A percentile compares a stretch with the other conserved stretches of the same genome.
These are phyloP conservation scores for Cucurbita argyrosperma DNA, from an alignment of 306 rosid genomes.

Conservation along the genomic window DNA sequence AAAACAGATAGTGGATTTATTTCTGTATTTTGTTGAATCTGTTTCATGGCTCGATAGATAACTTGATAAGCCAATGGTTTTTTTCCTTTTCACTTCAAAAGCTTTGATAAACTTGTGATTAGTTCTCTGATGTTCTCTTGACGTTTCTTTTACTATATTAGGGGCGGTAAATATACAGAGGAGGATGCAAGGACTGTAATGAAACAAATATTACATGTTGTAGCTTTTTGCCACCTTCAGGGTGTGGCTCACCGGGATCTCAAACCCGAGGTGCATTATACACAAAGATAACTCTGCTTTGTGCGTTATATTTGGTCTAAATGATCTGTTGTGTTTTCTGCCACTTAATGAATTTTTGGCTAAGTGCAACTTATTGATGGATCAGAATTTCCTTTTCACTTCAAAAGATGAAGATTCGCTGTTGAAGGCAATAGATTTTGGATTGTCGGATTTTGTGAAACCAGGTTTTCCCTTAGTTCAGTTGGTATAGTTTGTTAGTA, in stretches of 20 bases:
- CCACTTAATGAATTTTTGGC: constrained; percentile 9
- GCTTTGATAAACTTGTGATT: not conserved
- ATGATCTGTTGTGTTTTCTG: not conserved
- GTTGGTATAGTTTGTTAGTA: not conserved
- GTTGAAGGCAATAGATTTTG: constrained; percentile 91
- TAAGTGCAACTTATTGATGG: constrained; percentile 22
- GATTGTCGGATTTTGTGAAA: constrained; percentile 86
- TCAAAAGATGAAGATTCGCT: constrained; percentile 73
- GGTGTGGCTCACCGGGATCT: constrained; percentile 98
- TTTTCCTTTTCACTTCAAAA: not conserved
- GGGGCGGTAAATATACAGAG: constrained; percentile 88
- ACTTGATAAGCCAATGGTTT: too few species aligned
- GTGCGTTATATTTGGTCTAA: not conserved
- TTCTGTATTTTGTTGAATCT: too few species aligned
- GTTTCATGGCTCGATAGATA: too few species aligned
- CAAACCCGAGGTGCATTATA: constrained; percentile 66
- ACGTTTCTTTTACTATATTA: constrained; percentile 19
- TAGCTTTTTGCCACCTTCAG: constrained; percentile 81
- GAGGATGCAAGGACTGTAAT: constrained; percentile 82
- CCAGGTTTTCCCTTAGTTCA: constrained; percentile 36
- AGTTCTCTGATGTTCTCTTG: not conserved
- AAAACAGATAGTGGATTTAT: too few species aligned
- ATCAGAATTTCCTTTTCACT: constrained; percentile 71
- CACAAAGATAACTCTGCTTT: not conserved
- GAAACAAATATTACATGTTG: constrained; percentile 64